Conservation (phyloP, 2,329 filamentous ascomycete species). For the Aureobasidium sp. region DNA sequence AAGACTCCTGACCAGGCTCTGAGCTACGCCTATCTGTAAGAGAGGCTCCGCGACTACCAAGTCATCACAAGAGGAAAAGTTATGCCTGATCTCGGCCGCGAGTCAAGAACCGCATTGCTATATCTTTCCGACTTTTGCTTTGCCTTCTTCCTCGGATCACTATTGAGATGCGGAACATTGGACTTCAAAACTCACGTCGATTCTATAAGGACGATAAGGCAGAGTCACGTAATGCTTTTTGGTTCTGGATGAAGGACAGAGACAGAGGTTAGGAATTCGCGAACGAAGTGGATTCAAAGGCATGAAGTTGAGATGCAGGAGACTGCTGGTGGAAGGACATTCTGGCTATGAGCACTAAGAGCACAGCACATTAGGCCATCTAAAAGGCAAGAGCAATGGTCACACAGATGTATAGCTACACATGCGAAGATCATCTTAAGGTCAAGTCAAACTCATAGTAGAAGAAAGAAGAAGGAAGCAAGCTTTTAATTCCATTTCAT, state of each 20-base stretch:
- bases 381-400: background rate
- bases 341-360: background rate
- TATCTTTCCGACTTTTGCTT: background rate
- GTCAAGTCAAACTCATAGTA: background rate
- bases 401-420: background rate
- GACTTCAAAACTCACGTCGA: background rate
- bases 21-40: background rate
- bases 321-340: background rate
- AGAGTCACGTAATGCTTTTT: no score
- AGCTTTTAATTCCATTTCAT: background rate
- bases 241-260: background rate
- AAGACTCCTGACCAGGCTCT: no score
- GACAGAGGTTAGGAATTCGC: background rate
- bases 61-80: background rate
- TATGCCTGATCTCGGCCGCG: background rate
- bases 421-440: background rate
- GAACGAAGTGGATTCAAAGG: background rate
- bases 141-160: background rate
- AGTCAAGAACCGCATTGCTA: background rate
- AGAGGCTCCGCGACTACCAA: background rate
- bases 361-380: background rate
- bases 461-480: background rate
- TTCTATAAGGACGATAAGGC: background rate
- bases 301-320: background rate
- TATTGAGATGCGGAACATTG: background rate